A percentile compares a stretch with the other conserved stretches of the same genome.
These are phyloP conservation scores for Akanthomyces dipterigenus DNA, from an alignment of 2,329 filamentous ascomycete species.

Conservation along the genomic window DNA sequence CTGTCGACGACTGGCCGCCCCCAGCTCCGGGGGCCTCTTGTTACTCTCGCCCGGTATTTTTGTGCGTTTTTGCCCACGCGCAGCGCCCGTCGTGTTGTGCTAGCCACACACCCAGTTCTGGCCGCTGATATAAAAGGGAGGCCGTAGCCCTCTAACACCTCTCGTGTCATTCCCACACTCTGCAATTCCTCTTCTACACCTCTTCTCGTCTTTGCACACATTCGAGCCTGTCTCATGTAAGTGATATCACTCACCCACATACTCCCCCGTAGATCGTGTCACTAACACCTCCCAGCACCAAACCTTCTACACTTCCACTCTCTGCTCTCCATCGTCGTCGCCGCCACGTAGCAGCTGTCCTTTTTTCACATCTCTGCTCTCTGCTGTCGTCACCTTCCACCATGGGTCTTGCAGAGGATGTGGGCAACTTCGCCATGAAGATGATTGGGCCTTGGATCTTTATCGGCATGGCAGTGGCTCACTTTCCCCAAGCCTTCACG, in stretches of 20 bases:
- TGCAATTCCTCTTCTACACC: not conserved
- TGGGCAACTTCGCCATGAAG: constrained; percentile 19
- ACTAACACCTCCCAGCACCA: not conserved
- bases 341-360: not conserved
- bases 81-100: not conserved
- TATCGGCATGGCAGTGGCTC: constrained; percentile 39
- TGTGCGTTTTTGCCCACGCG: not conserved
- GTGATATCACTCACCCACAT: not conserved
- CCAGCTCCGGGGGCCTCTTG: not conserved
- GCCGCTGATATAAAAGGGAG: constrained; percentile 6
- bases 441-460: constrained; percentile 47
- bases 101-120: constrained; percentile 9
- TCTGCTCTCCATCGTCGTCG: not conserved
- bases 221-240: not conserved
- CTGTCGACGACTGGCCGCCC: not conserved
- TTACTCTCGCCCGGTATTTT: not conserved
- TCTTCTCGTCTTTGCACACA: not conserved
- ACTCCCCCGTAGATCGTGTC: not conserved
- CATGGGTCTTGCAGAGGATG: not conserved
- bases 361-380: not conserved
- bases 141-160: not conserved
- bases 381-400: not conserved
- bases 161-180: not conserved
- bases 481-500: constrained; percentile 45
- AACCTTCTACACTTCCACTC: not conserved